Percentiles rank a stretch among this genome's conserved stretches.
These are phyloP conservation scores for Quercus lobata DNA, from an alignment of 331 rosid species.

Conservation along the genomic window DNA sequence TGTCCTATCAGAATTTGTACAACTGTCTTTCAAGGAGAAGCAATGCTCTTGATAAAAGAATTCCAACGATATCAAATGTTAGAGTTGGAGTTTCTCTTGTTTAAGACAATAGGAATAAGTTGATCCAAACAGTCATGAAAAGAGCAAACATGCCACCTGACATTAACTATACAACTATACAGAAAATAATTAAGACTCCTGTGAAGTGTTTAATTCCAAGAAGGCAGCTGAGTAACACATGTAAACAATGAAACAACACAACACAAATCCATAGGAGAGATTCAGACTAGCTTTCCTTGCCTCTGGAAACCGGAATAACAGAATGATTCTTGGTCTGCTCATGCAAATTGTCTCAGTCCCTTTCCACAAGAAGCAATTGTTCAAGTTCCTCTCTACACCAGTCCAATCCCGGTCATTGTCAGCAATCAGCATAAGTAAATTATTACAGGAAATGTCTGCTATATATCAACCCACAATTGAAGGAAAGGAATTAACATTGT, in stretches of 20 bases:
- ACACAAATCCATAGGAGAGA: not conserved
- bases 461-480: not conserved
- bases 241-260: slow-evolving; percentile 5
- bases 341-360: slow-evolving; percentile 11
- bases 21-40: not conserved
- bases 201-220: not conserved
- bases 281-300: not conserved
- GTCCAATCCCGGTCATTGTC: slow-evolving; percentile 47
- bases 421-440: not conserved
- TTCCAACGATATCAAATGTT: not conserved
- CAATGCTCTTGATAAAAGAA: not conserved
- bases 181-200: not conserved
- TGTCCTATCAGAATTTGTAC: too few relatives aligned
- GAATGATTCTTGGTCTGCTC: not conserved
- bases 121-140: not conserved
- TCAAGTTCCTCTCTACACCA: slow-evolving; percentile 69
- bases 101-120: not conserved
- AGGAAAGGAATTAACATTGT: not conserved
- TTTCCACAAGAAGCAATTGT: slow-evolving; percentile 31
- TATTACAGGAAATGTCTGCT: not conserved
- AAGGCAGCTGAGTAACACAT: slow-evolving; percentile 8
- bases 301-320: not conserved
- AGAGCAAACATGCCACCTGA: not conserved
- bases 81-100: not conserved
- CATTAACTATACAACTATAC: slow-evolving; percentile 9